These are phyloP conservation scores for Rostrohypoxylon terebratum DNA, from an alignment of 495 filamentous ascomycete genomes.

Conservation along the genomic window DNA sequence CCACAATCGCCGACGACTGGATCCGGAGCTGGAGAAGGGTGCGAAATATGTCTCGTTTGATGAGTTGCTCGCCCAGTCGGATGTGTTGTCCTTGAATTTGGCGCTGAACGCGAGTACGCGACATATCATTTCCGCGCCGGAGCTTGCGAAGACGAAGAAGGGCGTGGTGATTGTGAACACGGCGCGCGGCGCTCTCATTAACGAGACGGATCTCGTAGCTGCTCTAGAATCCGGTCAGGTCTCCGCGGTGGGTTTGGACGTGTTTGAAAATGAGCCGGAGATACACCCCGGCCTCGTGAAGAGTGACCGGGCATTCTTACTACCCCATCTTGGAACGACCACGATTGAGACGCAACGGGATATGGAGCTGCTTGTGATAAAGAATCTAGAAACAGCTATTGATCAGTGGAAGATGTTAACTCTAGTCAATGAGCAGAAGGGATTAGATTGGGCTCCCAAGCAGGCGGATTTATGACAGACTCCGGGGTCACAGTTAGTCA, in stretches of 20 bases:
- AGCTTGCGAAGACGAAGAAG: conserved; percentile 77
- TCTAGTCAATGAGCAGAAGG: conserved; percentile 75
- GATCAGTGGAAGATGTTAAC: conserved; percentile 73
- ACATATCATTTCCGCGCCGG: conserved; percentile 73
- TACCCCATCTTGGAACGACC: conserved; percentile 85
- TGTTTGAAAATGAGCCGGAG: conserved; percentile 82
- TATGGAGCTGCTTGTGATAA: conserved; percentile 81
- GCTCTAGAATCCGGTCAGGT: conserved; percentile 78
- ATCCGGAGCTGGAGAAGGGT: conserved; percentile 60
- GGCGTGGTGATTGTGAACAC: conserved; percentile 80
- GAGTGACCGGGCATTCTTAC: conserved; percentile 76
- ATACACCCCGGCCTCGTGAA: conserved; percentile 77
- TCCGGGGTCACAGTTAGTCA: background rate
- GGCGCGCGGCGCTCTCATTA: conserved; percentile 76
- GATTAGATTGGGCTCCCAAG: conserved; percentile 44
- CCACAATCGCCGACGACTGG: conserved; percentile 72
- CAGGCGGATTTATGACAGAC: conserved; percentile 1
- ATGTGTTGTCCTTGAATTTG: conserved; percentile 76
- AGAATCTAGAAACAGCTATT: conserved; percentile 73
- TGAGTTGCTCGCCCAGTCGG: conserved; percentile 70
- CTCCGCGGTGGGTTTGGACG: conserved; percentile 75
- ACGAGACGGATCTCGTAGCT: conserved; percentile 77
- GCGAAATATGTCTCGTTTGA: conserved; percentile 71
- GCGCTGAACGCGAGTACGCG: conserved; percentile 73
- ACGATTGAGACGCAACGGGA: conserved; percentile 72